Base-by-base conservation (phyloP, 1,284 basidiomycete species). In the Cryptococcus sp. region DNA sequence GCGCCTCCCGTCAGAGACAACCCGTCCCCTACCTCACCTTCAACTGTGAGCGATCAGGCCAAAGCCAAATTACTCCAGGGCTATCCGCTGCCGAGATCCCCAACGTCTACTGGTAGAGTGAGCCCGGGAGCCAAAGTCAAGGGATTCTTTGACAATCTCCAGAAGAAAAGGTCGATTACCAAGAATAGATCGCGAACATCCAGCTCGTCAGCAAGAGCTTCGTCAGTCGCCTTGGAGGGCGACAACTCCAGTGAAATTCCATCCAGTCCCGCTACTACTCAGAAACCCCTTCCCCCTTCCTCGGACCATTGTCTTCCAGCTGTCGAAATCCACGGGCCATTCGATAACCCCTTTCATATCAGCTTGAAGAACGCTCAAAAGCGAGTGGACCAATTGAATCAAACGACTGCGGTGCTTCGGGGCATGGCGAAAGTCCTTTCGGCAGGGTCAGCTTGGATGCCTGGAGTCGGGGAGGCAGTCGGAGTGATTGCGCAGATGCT, bases 401-500 rank as follows among this genome's bases (percentile, higher is more conserved):
- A 49, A 13, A 64, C 59, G 1, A 55, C 58, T 13, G n/a, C 40
- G 17, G 57, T 56, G 20, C 58, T 69, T 15, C 54, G 56, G 1
- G 41, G 47, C 13, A 22, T 63, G 2, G 60, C 58, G 1, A 45
- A 54, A 3, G 63, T 52, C 13, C 52, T 58, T 2, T 43, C 60
- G 15, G 30, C 38, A 3, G 60, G 53, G 11, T 27, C 58, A 13
- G 49, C 47, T 13, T 55, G 54, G 49, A 50, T 71, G 47, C 69
- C 69, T 6, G 58, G 63, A 11, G 66, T 69, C 5, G 67, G 63
- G 16, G 57, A 65, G 43, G 68, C 62, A 1, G 61, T 64, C 3
- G 51, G 48, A 13, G 50, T 68, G 17, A 57, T 71, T 8, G 55
- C 57, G 1, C 23, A 49, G 11, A 66, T 71, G 64, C 27, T 68